Percentiles rank a stretch among this genome's conserved stretches.
These are phyloP conservation scores for Solanum paucissectum DNA, from an alignment of 257 asterid species.

Conservation along the genomic window DNA sequence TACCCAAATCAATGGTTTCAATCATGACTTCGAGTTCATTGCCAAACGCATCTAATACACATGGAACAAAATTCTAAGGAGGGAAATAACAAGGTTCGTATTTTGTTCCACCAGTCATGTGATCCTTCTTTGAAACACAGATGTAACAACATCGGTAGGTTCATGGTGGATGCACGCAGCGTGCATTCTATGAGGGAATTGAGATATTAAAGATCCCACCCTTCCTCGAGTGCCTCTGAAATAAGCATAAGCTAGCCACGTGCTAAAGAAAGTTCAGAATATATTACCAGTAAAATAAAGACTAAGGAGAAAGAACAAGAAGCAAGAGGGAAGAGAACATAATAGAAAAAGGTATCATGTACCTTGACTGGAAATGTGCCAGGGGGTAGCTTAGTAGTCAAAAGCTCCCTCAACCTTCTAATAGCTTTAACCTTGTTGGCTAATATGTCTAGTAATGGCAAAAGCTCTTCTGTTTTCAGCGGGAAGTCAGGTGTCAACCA, in stretches of 20 bases:
- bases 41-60: background rate
- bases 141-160: background rate
- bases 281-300: background rate
- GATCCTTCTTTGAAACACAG: background rate
- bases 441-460: constrained; percentile 90
- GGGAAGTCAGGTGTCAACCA: constrained; percentile 99
- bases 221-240: background rate
- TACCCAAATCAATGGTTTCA: background rate
- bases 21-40: background rate
- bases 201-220: background rate
- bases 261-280: background rate
- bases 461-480: constrained; percentile 79
- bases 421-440: constrained; percentile 98
- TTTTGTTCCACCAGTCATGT: background rate
- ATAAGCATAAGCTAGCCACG: background rate
- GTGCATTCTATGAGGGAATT: background rate
- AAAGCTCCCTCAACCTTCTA: constrained; percentile 88
- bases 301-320: background rate
- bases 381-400: constrained; percentile 86
- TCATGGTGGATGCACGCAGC: background rate
- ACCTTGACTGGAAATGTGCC: constrained; percentile 99
- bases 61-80: background rate
- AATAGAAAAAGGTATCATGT: constrained; percentile 3
- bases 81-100: background rate
- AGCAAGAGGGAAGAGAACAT: background rate